These are phyloP conservation scores for Austroboletus novae-zelandiae DNA, from an alignment of 1,284 basidiomycete genomes.

Conservation along the genomic window DNA sequence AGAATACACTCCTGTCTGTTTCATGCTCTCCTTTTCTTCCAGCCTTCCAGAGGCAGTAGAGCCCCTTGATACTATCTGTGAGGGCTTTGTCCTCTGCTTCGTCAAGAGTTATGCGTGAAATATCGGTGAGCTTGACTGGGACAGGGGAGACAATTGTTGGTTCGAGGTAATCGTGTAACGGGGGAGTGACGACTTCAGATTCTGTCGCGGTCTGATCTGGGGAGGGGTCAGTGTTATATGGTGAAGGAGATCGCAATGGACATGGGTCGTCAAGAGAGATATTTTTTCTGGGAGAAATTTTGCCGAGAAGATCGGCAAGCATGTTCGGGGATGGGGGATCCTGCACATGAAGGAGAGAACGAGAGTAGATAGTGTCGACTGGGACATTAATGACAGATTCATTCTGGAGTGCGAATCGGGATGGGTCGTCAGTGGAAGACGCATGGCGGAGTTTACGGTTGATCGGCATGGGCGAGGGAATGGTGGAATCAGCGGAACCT, in stretches of 20 bases:
- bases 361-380: conserved; percentile 14
- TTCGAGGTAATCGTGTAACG: conserved; percentile 10
- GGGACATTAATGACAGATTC: conserved; percentile 21
- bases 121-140: conserved; percentile 12
- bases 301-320: conserved; percentile 25
- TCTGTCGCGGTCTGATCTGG: conserved; percentile 18
- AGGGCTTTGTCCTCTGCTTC: conserved; percentile 17
- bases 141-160: conserved; percentile 15
- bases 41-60: conserved; percentile 31
- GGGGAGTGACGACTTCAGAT: conserved; percentile 28
- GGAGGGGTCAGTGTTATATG: conserved; percentile 9
- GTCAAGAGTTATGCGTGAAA: conserved; percentile 3
- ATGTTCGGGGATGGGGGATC: conserved; percentile 27
- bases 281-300: conserved; percentile 28
- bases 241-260: conserved; percentile 8
- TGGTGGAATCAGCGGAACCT: conserved; percentile 33
- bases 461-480: conserved; percentile 28
- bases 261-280: conserved; percentile 6
- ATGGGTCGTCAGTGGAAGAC: neutral
- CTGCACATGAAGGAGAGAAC: conserved; percentile 3
- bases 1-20: conserved; percentile 18
- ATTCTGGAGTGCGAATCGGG: conserved; percentile 3
- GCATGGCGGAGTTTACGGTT: conserved; percentile 18
- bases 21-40: conserved; percentile 18
- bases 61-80: conserved; percentile 33